A percentile compares a stretch with the other conserved stretches of the same genome.
These are phyloP conservation scores for Phytophthora citrophthora DNA, from an alignment of 352 stramenopile genomes.

Conservation along the genomic window DNA sequence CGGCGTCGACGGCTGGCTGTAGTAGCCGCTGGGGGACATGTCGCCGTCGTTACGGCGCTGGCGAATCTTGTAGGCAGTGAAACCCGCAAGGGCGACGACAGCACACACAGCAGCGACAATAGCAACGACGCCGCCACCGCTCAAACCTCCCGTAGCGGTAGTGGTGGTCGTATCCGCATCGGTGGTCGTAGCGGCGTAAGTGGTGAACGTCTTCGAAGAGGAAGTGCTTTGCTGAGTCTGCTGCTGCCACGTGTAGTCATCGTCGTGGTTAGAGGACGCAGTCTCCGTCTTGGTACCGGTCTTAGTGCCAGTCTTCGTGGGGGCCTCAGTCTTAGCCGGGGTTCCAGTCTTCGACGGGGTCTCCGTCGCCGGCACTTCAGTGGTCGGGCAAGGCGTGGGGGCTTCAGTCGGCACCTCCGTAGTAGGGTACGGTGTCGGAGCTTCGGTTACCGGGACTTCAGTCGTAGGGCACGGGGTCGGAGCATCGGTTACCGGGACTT, in stretches of 20 bases:
- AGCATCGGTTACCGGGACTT: background rate
- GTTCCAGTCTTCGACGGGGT: slow-evolving; percentile 12
- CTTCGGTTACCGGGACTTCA: slow-evolving; percentile 1
- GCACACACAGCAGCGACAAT: slow-evolving; percentile 33
- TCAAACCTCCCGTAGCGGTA: background rate
- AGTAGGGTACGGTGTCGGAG: slow-evolving; percentile 18
- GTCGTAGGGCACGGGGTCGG: slow-evolving; percentile 25
- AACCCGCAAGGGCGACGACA: slow-evolving; percentile 43
- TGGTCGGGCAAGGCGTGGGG: slow-evolving; percentile 20
- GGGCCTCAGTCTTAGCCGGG: slow-evolving; percentile 2
- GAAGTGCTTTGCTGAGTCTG: slow-evolving; percentile 23
- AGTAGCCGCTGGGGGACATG: slow-evolving; percentile 34
- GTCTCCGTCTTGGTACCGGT: slow-evolving; percentile 14
- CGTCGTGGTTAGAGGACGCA: slow-evolving; percentile 22
- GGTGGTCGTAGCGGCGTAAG: slow-evolving; percentile 19
- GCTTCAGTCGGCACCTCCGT: slow-evolving; percentile 12
- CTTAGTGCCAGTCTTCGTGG: slow-evolving; percentile 7
- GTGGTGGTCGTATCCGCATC: background rate
- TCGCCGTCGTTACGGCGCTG: slow-evolving; percentile 26
- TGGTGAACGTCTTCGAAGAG: slow-evolving; percentile 34
- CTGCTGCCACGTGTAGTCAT: slow-evolving; percentile 24
- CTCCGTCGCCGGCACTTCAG: slow-evolving; percentile 13
- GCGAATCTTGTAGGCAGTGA: slow-evolving; percentile 44
- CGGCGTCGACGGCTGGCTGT: slow-evolving; percentile 29
- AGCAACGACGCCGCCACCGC: background rate